Percentiles rank a stretch among this genome's conserved stretches.
Evolutionary conservation across 345 rosid genomes (phyloP).

Genomic region (Salix arbutifolia): DNA sequence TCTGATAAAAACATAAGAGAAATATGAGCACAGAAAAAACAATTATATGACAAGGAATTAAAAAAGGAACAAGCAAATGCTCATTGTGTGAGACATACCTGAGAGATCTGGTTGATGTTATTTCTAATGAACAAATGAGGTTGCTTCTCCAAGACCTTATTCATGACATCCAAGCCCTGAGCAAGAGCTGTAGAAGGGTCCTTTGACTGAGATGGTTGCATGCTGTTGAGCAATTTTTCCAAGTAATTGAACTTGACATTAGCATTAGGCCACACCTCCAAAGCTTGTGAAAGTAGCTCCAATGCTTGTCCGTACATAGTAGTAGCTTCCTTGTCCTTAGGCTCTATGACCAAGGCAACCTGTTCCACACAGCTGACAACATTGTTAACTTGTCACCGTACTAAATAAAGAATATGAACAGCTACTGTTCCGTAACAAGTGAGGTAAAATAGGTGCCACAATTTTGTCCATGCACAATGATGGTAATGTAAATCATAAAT

Average conservation of each 20-base stretch:
- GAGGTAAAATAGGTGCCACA: not conserved
- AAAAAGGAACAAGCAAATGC: slow-evolving; percentile 7
- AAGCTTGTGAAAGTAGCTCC: slow-evolving; percentile 87
- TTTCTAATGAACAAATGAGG: slow-evolving; percentile 89
- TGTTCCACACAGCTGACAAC: slow-evolving; percentile 30
- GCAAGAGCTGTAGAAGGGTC: slow-evolving; percentile 96
- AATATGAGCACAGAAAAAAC: not conserved
- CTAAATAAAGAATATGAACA: not conserved
- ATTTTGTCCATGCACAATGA: too few relatives aligned
- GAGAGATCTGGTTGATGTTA: slow-evolving; percentile 88
- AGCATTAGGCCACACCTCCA: slow-evolving; percentile 98
- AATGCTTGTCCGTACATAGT: slow-evolving; percentile 89
- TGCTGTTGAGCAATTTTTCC: slow-evolving; percentile 77
- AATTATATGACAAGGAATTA: not conserved
- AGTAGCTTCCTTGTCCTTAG: slow-evolving; percentile 96
- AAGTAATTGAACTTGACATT: slow-evolving; percentile 96
- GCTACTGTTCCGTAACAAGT: not conserved
- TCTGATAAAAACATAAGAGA: slow-evolving; percentile 35
- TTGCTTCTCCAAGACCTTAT: slow-evolving; percentile 94
- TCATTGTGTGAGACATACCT: slow-evolving; percentile 39
- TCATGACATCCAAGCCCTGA: slow-evolving; percentile 99
- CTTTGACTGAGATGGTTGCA: slow-evolving; percentile 91
- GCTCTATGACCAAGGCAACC: slow-evolving; percentile 99
- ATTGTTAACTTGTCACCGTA: not conserved
- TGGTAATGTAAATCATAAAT: not conserved